phyloP scores from a whole-genome alignment of 768 basidiomycete species.

The Hebeloma cylindrosporum region DNA sequence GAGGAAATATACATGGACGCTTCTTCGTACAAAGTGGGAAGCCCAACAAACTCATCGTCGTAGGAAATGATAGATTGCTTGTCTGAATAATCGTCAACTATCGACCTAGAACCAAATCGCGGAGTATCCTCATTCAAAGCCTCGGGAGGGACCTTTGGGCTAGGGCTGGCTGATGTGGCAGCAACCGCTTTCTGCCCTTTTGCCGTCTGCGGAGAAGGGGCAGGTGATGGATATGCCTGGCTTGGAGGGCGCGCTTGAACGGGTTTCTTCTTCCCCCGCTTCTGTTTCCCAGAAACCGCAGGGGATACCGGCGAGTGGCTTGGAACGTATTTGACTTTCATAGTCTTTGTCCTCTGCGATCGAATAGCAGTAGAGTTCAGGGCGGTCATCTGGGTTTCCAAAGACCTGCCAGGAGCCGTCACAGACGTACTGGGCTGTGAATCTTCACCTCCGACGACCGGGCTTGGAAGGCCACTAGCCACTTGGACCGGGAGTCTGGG shows the following conservation, averaged over 20 bases:
- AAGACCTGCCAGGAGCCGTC: slow-evolving; percentile 3
- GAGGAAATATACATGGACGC: slow-evolving; percentile 60
- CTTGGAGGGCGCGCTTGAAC: slow-evolving; percentile 3
- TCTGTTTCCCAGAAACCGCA: slow-evolving; percentile 10
- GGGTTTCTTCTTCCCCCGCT: slow-evolving; percentile 19
- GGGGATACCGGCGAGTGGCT: too few relatives aligned
- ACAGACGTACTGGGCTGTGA: slow-evolving; percentile 10
- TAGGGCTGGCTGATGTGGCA: slow-evolving; percentile 9
- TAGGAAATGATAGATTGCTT: slow-evolving; percentile 35
- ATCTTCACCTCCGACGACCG: slow-evolving; percentile 7
- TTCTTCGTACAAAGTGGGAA: slow-evolving; percentile 50
- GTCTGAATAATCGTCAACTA: slow-evolving; percentile 55
- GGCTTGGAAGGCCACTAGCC: slow-evolving; percentile 13
- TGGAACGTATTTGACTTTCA: slow-evolving; percentile 11
- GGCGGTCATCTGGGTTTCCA: slow-evolving; percentile 15
- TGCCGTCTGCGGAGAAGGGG: slow-evolving; percentile 12
- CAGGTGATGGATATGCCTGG: slow-evolving; percentile 10
- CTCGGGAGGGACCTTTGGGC: slow-evolving; percentile 1
- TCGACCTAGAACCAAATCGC: slow-evolving; percentile 26
- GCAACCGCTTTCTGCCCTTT: slow-evolving; percentile 13
- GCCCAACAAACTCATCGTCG: slow-evolving; percentile 26
- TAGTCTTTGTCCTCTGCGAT: slow-evolving; percentile 1
- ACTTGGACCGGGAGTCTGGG: slow-evolving; percentile 32
- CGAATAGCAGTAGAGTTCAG: slow-evolving; percentile 9
- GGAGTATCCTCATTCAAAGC: slow-evolving; percentile 12